These are phyloP conservation scores for Boletus reticulatus DNA, from an alignment of 768 basidiomycete genomes.

Conservation along the genomic window DNA sequence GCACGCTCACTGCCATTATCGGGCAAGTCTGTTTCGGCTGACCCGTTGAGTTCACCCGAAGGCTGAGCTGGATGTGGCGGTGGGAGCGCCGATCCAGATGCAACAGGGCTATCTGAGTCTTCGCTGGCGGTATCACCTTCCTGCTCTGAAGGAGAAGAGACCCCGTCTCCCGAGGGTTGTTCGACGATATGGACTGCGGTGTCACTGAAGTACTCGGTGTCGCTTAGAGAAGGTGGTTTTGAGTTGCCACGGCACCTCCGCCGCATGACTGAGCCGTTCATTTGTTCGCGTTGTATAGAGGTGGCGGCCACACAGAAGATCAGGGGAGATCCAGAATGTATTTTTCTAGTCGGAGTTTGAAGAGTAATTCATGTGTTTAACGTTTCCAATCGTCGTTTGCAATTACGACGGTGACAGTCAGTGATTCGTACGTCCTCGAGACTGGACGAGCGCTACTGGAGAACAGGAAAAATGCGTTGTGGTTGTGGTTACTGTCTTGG, in stretches of 20 bases:
- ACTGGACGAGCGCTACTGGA: too few species aligned
- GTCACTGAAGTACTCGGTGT: constrained; percentile 26
- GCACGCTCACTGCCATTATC: constrained; percentile 19
- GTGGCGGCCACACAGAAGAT: constrained; percentile 1
- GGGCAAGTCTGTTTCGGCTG: constrained; percentile 7
- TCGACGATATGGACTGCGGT: background rate
- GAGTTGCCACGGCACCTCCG: constrained; percentile 6
- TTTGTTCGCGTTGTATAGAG: background rate
- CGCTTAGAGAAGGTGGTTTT: constrained; percentile 14
- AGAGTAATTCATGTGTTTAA: constrained; percentile 19
- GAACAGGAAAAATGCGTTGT: too few species aligned
- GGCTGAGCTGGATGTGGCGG: constrained; percentile 1
- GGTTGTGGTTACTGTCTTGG: too few species aligned
- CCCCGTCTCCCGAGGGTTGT: background rate
- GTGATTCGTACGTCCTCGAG: too few species aligned
- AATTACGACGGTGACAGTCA: background rate
- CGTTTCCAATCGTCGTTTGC: background rate
- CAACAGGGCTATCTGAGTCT: constrained; percentile 10
- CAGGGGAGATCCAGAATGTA: background rate
- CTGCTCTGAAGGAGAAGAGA: constrained; percentile 19
- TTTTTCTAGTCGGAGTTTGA: constrained; percentile 26
- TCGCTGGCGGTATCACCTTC: constrained; percentile 16
- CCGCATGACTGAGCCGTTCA: constrained; percentile 20
- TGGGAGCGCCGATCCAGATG: constrained; percentile 10
- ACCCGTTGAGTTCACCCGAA: background rate